These are phyloP conservation scores for Cystofilobasidium macerans DNA, from an alignment of 768 basidiomycete species.

Conservation along the genomic window DNA sequence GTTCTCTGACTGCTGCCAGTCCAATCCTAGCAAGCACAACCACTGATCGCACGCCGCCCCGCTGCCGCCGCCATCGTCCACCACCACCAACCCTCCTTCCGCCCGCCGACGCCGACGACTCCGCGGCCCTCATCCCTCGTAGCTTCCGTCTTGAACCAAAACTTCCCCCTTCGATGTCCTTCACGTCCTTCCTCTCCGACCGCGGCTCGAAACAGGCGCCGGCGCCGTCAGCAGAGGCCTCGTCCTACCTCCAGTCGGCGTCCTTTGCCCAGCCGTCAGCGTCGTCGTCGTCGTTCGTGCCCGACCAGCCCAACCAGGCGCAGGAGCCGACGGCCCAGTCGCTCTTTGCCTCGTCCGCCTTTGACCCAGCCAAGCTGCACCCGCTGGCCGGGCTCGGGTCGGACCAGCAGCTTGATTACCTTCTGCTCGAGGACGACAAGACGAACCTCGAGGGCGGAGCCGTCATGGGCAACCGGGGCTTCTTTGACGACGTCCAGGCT, in stretches of 20 bases:
- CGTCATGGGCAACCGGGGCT: conserved; percentile 90
- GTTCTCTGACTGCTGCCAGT: too few relatives aligned
- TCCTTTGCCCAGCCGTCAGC: conserved; percentile 21
- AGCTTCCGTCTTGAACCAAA: too few relatives aligned
- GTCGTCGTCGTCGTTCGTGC: conserved; percentile 15
- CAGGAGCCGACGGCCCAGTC: conserved; percentile 47
- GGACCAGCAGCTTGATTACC: conserved; percentile 77
- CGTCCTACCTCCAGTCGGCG: conserved; percentile 9
- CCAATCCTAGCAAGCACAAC: too few relatives aligned
- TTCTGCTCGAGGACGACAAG: conserved; percentile 94
- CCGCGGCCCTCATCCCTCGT: too few relatives aligned
- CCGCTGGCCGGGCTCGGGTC: conserved; percentile 78
- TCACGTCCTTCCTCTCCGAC: conserved; percentile 25
- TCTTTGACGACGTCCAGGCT: conserved; percentile 85
- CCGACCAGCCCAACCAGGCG: conserved; percentile 8
- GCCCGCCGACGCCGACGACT: too few relatives aligned
- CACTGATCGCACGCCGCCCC: too few relatives aligned
- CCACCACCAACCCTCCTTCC: not conserved
- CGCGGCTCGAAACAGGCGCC: conserved; percentile 5
- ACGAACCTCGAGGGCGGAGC: conserved; percentile 79
- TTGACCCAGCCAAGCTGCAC: conserved; percentile 85
- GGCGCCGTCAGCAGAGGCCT: not conserved
- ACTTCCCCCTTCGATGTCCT: too few relatives aligned
- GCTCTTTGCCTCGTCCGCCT: conserved; percentile 62
- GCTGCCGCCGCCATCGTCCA: too few relatives aligned